Evolutionary conservation across 345 rosid genomes (phyloP).

Genomic region (Arabidopsis thaliana): TAIR10.1 NC_003076.8:9851501-9852000

Average conservation of each 20-base stretch:
- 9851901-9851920: constrained; percentile 43
- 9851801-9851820: not conserved
- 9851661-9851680: not conserved
- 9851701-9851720: not conserved
- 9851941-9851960: not conserved
- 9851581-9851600: not conserved
- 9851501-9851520: not conserved
- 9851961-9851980: constrained; percentile 16
- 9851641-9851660: not conserved
- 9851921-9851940: constrained; percentile 31
- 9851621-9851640: not conserved
- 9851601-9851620: not conserved
- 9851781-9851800: constrained; percentile 17
- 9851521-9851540: not conserved
- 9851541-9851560: not conserved
- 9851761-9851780: not conserved
- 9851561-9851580: not conserved
- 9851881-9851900: constrained; percentile 37
- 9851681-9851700: not conserved
- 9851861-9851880: constrained; percentile 44
- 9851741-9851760: not conserved
- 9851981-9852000: constrained; percentile 37
- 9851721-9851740: not conserved
- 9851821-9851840: constrained; percentile 20
- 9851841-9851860: constrained; percentile 48